Percentiles rank a stretch among this genome's conserved stretches.
Conservation (phyloP, 139 green algal genomes). For the Chlorella sp. region DNA sequence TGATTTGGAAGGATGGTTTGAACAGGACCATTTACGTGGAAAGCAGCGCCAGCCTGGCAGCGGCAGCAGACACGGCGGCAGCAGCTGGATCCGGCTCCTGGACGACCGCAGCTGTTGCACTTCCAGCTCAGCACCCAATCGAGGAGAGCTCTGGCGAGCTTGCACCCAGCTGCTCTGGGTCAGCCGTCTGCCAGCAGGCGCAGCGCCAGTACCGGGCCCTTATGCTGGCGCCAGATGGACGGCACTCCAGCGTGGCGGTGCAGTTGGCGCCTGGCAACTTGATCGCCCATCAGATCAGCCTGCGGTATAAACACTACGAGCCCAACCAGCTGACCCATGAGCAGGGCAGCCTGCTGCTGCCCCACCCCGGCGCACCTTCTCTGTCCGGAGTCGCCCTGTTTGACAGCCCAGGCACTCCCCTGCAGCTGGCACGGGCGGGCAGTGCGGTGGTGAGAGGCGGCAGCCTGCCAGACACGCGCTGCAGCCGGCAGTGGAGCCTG, state of each 20-base stretch:
- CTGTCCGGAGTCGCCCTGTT: too few species aligned
- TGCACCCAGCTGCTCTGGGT: neutral
- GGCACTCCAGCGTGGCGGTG: neutral
- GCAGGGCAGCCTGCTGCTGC: neutral
- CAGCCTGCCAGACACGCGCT: neutral
- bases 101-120: neutral
- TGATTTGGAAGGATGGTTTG: conserved; percentile 23
- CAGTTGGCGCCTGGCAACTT: neutral
- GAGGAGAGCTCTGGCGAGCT: neutral
- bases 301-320: conserved; percentile 22
- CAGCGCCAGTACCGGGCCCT: neutral
- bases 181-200: neutral
- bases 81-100: neutral
- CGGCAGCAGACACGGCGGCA: neutral
- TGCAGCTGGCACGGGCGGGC: neutral
- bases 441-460: neutral
- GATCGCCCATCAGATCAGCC: neutral
- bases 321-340: neutral
- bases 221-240: conserved; percentile 17
- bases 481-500: conserved; percentile 7
- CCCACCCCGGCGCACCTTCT: neutral
- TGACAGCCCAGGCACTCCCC: too few species aligned
- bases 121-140: neutral
- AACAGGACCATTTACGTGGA: conserved; percentile 11
- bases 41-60: neutral